Conservation (phyloP, 805 yeast genomes). For the Blastobotrys muscicola region DNA sequence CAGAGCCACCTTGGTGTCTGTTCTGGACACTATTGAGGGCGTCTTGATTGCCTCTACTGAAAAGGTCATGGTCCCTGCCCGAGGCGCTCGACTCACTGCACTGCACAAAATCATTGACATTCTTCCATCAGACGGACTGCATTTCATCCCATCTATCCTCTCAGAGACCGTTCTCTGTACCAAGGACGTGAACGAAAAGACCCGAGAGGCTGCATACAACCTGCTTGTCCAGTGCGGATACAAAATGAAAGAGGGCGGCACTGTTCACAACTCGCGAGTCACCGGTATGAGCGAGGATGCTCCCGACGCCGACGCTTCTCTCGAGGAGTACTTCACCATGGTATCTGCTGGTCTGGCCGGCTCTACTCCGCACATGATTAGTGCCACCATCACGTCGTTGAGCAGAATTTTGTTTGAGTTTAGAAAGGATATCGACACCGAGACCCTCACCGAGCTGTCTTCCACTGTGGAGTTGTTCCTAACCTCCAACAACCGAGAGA, state of each 20-base stretch:
- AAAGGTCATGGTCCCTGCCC: slow-evolving; percentile 58
- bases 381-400: slow-evolving; percentile 89
- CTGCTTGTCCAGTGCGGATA: slow-evolving; percentile 73
- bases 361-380: slow-evolving; percentile 87
- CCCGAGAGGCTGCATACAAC: slow-evolving; percentile 72
- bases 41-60: slow-evolving; percentile 39
- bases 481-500: slow-evolving; percentile 85
- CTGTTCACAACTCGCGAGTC: slow-evolving; percentile 52
- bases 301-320: slow-evolving; percentile 56
- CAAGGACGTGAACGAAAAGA: slow-evolving; percentile 86
- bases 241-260: slow-evolving; percentile 57
- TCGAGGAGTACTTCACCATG: slow-evolving; percentile 83
- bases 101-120: slow-evolving; percentile 49
- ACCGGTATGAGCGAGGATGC: slow-evolving; percentile 49
- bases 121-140: slow-evolving; percentile 55
- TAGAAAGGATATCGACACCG: slow-evolving; percentile 50
- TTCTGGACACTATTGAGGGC: slow-evolving; percentile 48
- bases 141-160: slow-evolving; percentile 69
- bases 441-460: slow-evolving; percentile 60
- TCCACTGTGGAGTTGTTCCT: slow-evolving; percentile 83
- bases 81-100: slow-evolving; percentile 70
- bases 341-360: slow-evolving; percentile 95
- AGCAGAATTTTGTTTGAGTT: slow-evolving; percentile 84
- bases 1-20: slow-evolving; percentile 39
- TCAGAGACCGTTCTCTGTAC: slow-evolving; percentile 88